These are phyloP conservation scores for Vaccinium darrowii DNA, from an alignment of 148 eudicot species.

Conservation along the genomic window DNA sequence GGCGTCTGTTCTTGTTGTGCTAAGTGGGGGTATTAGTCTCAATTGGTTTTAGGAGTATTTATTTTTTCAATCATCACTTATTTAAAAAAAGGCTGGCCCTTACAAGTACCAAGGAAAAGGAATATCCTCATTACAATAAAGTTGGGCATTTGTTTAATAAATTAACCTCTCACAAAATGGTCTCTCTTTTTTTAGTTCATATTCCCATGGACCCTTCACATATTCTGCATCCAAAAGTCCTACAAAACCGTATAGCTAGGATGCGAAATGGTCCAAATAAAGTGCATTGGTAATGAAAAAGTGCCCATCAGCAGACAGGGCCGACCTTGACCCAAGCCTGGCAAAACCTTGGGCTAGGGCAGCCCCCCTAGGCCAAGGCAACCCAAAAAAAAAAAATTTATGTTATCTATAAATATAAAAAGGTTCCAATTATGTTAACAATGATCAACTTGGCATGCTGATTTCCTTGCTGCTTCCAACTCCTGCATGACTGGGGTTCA, in stretches of 20 bases:
- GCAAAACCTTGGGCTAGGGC: too few relatives aligned
- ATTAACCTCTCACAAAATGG: background rate
- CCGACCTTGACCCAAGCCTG: too few relatives aligned
- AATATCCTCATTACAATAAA: constrained; percentile 6
- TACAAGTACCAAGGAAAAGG: constrained; percentile 18
- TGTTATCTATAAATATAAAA: too few relatives aligned
- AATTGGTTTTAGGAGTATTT: too few relatives aligned
- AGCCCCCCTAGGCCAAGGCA: too few relatives aligned
- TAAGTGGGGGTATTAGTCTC: background rate
- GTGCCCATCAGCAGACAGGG: constrained; percentile 10
- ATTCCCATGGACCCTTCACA: background rate
- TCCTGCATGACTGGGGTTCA: too few relatives aligned
- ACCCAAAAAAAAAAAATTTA: too few relatives aligned
- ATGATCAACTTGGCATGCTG: too few relatives aligned
- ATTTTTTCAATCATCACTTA: background rate
- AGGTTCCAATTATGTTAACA: too few relatives aligned
- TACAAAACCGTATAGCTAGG: background rate
- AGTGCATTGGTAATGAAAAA: constrained; percentile 24
- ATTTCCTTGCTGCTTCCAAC: too few relatives aligned
- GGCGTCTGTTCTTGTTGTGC: too few relatives aligned
- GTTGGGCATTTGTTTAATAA: background rate
- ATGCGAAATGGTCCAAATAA: constrained; percentile 13
- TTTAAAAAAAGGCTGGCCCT: constrained; percentile 10
- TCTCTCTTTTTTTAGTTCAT: background rate
- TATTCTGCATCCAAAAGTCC: background rate